Evolutionary conservation across 2,329 filamentous ascomycete species (phyloP), one percentile per base, ranked within the genome.

Genomic region (Ophiocordyceps polyrhachis-furcata): DNA sequence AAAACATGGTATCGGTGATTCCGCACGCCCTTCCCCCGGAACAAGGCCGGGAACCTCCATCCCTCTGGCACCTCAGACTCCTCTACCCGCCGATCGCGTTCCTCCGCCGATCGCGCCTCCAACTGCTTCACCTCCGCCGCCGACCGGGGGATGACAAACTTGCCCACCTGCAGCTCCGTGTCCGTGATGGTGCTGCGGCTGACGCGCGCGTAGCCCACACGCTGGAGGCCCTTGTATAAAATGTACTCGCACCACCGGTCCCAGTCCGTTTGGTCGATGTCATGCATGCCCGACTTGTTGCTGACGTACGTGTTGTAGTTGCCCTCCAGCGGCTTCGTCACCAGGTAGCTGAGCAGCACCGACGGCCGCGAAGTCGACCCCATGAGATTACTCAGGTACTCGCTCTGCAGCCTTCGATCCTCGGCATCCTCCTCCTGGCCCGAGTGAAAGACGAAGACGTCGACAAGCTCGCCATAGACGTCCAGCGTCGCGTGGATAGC

Each of bases 181-280:
- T 98, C 91, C 13, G 91, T 98, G 53, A 98, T 96, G 2, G 85
- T 93, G 53, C 80, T 79, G 53, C 91, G 73, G 55, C 82, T 89
- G 44, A 98, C 81, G 45, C 91, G 71, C 4, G 91, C 91, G 59
- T 98, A 98, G 1, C 86, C 89, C 0, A 83, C 81, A 49, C 89
- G 74, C 62, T 79, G 81, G 49, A 98, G 65, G 13, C 79, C 79
- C 69, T 95, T 95, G 71, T 86, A 98, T 23, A 98, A 67, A 51
- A 98, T 95, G 62, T 98, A 98, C 67, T 98, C 89, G 67, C 91
- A 98, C 91, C 91, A 98, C 45, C 91, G 72, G 61, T 98, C 91
- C 87, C 87, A 94, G 60, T 98, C 91, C 3, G 71, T 79, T 0
- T 80, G 75, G 56, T 98, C 91, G 43, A 98, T 91, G 56, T 98